Conservation (phyloP, 1,284 basidiomycete genomes). For the Puccinia hordei region DNA sequence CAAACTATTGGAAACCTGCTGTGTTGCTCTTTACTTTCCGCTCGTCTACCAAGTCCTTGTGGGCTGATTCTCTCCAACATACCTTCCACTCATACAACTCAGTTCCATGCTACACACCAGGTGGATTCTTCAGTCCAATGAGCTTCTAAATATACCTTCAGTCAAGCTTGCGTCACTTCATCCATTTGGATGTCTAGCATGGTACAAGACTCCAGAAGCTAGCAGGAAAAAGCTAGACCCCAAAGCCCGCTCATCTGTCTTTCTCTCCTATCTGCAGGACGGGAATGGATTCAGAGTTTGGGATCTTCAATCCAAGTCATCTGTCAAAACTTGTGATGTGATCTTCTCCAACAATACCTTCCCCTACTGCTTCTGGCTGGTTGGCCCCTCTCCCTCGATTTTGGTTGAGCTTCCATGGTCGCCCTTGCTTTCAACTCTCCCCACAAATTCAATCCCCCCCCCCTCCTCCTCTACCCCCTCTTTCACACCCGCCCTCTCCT, state of each 20-base stretch:
- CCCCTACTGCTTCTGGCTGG: background rate
- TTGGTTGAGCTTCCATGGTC: background rate
- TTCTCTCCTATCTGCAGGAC: constrained; percentile 10
- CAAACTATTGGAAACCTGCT: constrained; percentile 53
- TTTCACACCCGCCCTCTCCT: too few species aligned
- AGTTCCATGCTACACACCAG: background rate
- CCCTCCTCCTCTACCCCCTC: too few species aligned
- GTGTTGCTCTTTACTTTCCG: background rate
- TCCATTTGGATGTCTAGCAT: constrained; percentile 7
- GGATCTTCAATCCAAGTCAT: background rate
- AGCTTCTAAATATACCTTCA: background rate
- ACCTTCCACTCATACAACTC: background rate
- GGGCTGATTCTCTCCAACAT: background rate
- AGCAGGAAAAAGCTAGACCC: background rate
- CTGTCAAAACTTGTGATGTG: background rate
- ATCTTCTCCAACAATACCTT: background rate
- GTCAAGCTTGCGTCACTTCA: background rate
- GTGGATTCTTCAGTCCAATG: background rate
- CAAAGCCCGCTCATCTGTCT: background rate
- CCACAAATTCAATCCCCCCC: background rate
- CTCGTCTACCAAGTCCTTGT: background rate
- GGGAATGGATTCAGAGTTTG: background rate
- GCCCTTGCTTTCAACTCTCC: too few species aligned
- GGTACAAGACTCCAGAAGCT: constrained; percentile 23
- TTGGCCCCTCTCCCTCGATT: background rate